Evolutionary conservation across 2,329 filamentous ascomycete species (phyloP).

Genomic region (Tolypocladium nubicola): DNA sequence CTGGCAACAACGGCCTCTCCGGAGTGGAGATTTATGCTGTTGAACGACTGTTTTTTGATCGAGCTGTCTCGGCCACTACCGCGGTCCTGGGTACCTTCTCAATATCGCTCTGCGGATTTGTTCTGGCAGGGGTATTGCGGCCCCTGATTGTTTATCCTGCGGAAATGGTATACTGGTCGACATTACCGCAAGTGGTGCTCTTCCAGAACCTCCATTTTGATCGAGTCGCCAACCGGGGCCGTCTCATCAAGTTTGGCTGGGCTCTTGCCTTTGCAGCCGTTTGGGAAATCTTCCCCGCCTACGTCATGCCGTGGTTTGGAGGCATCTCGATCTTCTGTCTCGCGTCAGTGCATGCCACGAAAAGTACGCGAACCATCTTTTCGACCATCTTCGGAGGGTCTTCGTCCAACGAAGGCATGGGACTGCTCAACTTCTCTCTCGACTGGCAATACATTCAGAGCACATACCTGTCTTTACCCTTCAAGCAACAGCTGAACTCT

Average conservation of each 20-base stretch:
- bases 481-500: conserved; percentile 25
- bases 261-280: conserved; percentile 21
- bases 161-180: conserved; percentile 22
- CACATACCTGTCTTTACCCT: conserved; percentile 22
- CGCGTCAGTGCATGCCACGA: conserved; percentile 25
- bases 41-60: conserved; percentile 10
- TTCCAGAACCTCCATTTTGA: conserved; percentile 23
- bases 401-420: conserved; percentile 23
- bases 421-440: conserved; percentile 27
- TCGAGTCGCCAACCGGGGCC: conserved; percentile 12
- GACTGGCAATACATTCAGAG: conserved; percentile 34
- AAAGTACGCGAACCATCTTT: conserved; percentile 11
- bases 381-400: conserved; percentile 29
- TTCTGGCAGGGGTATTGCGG: conserved; percentile 15
- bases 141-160: conserved; percentile 20
- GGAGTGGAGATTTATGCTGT: conserved; percentile 11
- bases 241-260: conserved; percentile 18
- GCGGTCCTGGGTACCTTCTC: conserved; percentile 17
- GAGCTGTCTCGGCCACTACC: conserved; percentile 11
- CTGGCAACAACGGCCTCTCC: conserved; percentile 9
- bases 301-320: conserved; percentile 30
- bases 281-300: conserved; percentile 37
- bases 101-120: conserved; percentile 17
- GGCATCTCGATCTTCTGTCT: conserved; percentile 34
- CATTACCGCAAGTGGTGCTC: conserved; percentile 19